These are phyloP conservation scores for Tulasnella sp. DNA, from an alignment of 768 basidiomycete genomes.

Conservation along the genomic window DNA sequence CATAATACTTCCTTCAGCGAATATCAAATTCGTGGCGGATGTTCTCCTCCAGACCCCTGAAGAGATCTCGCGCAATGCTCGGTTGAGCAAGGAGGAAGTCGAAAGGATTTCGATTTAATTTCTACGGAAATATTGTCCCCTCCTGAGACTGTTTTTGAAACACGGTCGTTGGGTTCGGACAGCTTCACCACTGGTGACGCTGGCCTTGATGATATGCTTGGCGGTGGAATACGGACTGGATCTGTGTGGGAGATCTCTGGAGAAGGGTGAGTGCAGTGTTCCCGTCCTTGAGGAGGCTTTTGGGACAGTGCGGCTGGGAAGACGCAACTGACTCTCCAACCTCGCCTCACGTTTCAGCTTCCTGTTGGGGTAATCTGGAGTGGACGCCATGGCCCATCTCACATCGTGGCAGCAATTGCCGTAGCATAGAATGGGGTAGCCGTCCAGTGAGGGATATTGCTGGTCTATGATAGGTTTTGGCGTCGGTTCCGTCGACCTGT, in stretches of 20 bases:
- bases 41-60: neutral
- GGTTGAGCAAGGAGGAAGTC: neutral
- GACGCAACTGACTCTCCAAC: conserved; percentile 82
- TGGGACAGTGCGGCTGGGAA: conserved; percentile 79
- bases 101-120: neutral
- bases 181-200: conserved; percentile 68
- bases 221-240: conserved; percentile 71
- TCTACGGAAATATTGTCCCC: conserved; percentile 5
- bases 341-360: conserved; percentile 70
- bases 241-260: conserved; percentile 84
- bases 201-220: conserved; percentile 57
- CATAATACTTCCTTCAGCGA: no score
- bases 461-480: no score
- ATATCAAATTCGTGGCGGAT: neutral
- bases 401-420: no score
- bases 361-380: no score
- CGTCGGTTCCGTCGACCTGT: no score
- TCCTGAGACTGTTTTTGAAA: neutral
- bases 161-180: conserved; percentile 31
- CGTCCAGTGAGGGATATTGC: no score
- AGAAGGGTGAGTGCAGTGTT: conserved; percentile 56
- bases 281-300: neutral
- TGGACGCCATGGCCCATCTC: no score
- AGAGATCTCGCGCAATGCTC: neutral
- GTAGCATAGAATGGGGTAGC: no score